Conservation (phyloP, 2,329 filamentous ascomycete species). For the Ophiostoma sp. region DNA sequence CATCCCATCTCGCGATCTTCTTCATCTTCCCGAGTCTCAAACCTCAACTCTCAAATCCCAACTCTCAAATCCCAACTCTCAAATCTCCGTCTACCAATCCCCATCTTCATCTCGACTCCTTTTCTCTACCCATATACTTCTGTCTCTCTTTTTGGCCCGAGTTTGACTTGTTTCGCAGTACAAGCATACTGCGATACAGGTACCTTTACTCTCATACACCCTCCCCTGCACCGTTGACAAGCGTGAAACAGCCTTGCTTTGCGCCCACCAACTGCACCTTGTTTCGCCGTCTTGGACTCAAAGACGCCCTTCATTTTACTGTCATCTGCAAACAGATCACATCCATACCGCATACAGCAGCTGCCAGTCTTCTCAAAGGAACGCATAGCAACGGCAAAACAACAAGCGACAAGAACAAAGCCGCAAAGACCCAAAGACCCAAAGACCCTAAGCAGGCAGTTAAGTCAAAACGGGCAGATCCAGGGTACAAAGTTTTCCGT, state of each 20-base stretch:
- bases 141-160: slow-evolving; percentile 10
- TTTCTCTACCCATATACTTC: not conserved
- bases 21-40: not conserved
- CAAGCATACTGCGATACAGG: not conserved
- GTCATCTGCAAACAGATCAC: not conserved
- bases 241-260: slow-evolving; percentile 17
- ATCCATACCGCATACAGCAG: not conserved
- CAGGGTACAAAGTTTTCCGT: no score
- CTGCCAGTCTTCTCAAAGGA: not conserved
- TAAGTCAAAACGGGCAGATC: not conserved
- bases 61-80: not conserved
- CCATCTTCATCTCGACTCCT: not conserved
- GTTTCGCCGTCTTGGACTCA: not conserved
- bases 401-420: not conserved
- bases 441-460: not conserved
- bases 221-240: slow-evolving; percentile 15
- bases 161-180: not conserved
- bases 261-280: slow-evolving; percentile 4
- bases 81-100: not conserved
- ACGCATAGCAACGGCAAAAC: slow-evolving; percentile 6
- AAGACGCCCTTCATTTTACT: not conserved
- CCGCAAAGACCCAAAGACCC: not conserved
- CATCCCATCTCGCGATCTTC: slow-evolving; percentile 2
- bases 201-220: not conserved
- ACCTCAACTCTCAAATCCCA: not conserved